Evolutionary conservation across 2,329 filamentous ascomycete genomes (phyloP).

Genomic region (Tolypocladium nubicola): DNA sequence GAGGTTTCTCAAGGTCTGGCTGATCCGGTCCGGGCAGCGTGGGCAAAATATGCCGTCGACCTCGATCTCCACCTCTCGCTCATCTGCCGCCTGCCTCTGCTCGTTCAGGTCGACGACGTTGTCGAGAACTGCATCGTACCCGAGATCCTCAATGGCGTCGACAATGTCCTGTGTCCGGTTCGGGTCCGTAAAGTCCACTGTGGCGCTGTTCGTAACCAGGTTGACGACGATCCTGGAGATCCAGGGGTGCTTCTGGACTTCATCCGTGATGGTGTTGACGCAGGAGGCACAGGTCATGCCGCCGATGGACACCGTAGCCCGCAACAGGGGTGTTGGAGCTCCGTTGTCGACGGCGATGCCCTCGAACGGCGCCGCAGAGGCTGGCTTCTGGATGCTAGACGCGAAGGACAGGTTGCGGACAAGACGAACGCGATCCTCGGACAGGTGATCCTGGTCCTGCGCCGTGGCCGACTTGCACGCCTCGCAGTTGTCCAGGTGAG

Average conservation of each 20-base stretch:
- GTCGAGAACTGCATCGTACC: slow-evolving; percentile 54
- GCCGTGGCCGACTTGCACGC: slow-evolving; percentile 17
- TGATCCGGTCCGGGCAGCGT: slow-evolving; percentile 54
- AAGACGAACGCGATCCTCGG: slow-evolving; percentile 1
- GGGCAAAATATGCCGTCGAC: slow-evolving; percentile 67
- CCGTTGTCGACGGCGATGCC: slow-evolving; percentile 11
- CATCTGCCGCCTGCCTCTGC: slow-evolving; percentile 24
- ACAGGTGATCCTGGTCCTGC: slow-evolving; percentile 3
- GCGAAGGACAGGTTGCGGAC: slow-evolving; percentile 1
- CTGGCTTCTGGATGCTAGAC: slow-evolving; percentile 3
- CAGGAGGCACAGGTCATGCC: slow-evolving; percentile 70
- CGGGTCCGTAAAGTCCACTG: slow-evolving; percentile 39
- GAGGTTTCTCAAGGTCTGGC: slow-evolving; percentile 42
- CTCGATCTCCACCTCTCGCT: slow-evolving; percentile 51
- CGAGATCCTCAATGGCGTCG: slow-evolving; percentile 48
- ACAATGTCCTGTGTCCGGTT: slow-evolving; percentile 21
- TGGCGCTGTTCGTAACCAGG: slow-evolving; percentile 57
- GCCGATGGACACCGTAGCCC: slow-evolving; percentile 47
- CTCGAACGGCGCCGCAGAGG: slow-evolving; percentile 10
- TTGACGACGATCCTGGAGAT: slow-evolving; percentile 50
- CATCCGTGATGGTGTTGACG: slow-evolving; percentile 49
- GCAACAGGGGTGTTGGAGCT: slow-evolving; percentile 22
- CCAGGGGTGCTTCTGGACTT: slow-evolving; percentile 45
- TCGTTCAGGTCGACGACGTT: slow-evolving; percentile 32
- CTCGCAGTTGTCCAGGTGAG: slow-evolving; percentile 27